A percentile compares a stretch with the other conserved stretches of the same genome.
Conservation (phyloP, 1,284 basidiomycete genomes). For the Ganoderma resinaceum region DNA sequence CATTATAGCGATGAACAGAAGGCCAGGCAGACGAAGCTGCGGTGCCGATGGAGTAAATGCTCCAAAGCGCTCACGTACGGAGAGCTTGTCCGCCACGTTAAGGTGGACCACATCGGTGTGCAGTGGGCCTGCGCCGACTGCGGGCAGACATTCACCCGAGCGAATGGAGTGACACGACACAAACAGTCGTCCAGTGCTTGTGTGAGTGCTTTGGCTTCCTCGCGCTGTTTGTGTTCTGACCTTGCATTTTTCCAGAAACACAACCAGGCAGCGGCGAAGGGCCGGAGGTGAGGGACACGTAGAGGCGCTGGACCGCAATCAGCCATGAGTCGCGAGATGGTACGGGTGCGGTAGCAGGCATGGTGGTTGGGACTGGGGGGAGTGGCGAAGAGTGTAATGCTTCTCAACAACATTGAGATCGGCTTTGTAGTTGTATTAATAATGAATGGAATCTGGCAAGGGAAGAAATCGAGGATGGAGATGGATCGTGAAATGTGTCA, state of each 20-base stretch:
- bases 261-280: not conserved
- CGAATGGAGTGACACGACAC: not conserved
- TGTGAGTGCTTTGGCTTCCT: not conserved
- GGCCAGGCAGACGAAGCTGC: not conserved
- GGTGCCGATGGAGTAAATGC: not conserved
- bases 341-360: no score
- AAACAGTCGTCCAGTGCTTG: not conserved
- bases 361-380: no score
- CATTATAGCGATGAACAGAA: not conserved
- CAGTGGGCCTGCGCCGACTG: not conserved
- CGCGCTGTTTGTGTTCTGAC: not conserved
- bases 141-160: not conserved
- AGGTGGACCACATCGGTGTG: not conserved
- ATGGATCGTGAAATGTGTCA: no score
- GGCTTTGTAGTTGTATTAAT: no score
- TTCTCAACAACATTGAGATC: no score
- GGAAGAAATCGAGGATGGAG: no score
- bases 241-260: not conserved
- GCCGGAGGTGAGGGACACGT: not conserved
- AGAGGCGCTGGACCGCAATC: no score
- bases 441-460: no score
- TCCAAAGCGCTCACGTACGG: not conserved
- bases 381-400: no score
- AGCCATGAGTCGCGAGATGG: no score
- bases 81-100: not conserved